Conservation (phyloP, 108 stramenopile species). For the Conticribra weissflogii region DNA sequence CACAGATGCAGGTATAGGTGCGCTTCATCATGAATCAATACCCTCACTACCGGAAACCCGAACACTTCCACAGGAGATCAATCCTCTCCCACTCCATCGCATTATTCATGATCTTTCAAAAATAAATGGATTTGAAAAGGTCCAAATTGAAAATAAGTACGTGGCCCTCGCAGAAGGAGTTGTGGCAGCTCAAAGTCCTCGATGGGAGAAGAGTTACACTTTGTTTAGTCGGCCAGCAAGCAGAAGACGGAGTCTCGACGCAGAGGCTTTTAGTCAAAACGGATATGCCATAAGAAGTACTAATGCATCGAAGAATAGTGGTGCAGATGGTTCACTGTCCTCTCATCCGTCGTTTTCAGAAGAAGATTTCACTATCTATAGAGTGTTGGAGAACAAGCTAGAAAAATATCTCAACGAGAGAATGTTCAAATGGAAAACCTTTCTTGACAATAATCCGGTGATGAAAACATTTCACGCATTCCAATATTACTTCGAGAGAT, state of each 20-base stretch:
- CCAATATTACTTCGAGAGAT: too few relatives aligned
- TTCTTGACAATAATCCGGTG: background rate
- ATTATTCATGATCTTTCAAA: background rate
- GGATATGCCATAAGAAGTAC: too few relatives aligned
- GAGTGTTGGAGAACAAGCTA: slow-evolving; percentile 46
- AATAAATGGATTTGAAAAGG: slow-evolving; percentile 4
- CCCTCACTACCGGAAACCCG: too few relatives aligned
- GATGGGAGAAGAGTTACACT: background rate
- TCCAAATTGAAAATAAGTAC: background rate
- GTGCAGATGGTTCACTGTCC: too few relatives aligned
- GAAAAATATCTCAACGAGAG: slow-evolving; percentile 33
- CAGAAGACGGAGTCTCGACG: too few relatives aligned
- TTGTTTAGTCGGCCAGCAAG: slow-evolving; percentile 4
- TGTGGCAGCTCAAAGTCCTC: slow-evolving; percentile 2
- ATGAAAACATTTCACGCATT: background rate
- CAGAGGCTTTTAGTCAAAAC: background rate
- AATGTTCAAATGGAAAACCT: slow-evolving; percentile 7
- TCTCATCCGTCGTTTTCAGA: slow-evolving; percentile 34
- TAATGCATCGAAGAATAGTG: too few relatives aligned
- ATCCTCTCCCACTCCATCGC: background rate
- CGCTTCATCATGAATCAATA: background rate
- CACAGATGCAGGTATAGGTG: background rate
- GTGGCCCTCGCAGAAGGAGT: slow-evolving; percentile 24
- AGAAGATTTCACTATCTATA: slow-evolving; percentile 60
- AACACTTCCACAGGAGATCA: background rate